Base-by-base conservation (phyloP, 2,329 filamentous ascomycete genomes). In the Camillea tinctor region DNA sequence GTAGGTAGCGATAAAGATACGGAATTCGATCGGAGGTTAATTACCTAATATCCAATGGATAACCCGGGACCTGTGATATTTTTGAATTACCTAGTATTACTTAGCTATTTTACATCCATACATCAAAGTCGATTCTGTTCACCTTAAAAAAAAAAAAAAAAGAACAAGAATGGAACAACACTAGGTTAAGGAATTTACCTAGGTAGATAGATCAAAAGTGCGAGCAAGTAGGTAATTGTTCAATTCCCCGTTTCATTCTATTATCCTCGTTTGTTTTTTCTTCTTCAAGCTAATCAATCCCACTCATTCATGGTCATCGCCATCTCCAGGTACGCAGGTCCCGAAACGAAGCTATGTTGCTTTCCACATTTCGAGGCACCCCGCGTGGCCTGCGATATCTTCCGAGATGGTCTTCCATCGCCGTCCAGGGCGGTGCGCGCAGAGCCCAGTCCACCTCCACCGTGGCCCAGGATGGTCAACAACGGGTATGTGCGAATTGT, bases 391-490 rank as follows among this genome's bases (percentile, higher is more conserved):
- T 83, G 58, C 77, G 80, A 51, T 68, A 70, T 26, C 62, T 71
- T 15, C 66, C 73, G 71, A 73, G 71, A 76, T 71, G 75, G 60
- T 62, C 69, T 44, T n/a, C 66, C 55, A 36, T 60, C 53, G 60
- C 66, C 55, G 60, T 66, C 52, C 66, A 60, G 49, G 59, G 62
- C 50, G 55, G 62, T 22, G 68, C 72, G 63, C 74, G 70, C 64
- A 76, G 77, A 68, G 69, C 71, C 40, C 75, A 80, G 58, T 83
- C 82, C 50, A 81, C 83, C 54, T 83, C 82, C 50, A 81, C 83
- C 54, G 69, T 78, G 57, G 73, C 75, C 40, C 72, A 78, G 58
- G 86, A 88, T 59, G 78, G 81, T 64, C 86, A 88, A 73, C 86
- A 88, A 69, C 80, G 82, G 78, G 85, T 88, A 69, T 50, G 85